These are phyloP conservation scores for Condylostoma magnum DNA, from an alignment of 169 alveolate genomes.

Conservation along the genomic window DNA sequence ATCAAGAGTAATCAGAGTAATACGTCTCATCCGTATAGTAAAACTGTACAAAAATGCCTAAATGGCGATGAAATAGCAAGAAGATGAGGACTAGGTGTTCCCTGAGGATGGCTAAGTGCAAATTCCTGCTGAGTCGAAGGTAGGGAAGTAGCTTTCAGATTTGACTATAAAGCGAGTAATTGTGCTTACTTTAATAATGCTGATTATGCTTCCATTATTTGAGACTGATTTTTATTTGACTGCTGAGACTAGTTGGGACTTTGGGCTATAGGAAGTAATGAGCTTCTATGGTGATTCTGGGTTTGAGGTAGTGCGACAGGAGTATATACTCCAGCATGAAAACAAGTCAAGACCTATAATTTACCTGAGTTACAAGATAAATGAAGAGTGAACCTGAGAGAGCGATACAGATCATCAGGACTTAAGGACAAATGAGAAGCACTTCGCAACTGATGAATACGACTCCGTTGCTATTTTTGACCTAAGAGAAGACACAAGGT, in stretches of 20 bases:
- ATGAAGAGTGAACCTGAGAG: not conserved
- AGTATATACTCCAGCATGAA: not conserved
- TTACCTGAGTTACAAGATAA: not conserved
- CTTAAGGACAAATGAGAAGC: constrained; percentile 39
- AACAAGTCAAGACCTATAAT: not conserved
- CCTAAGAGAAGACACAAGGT: constrained; percentile 30
- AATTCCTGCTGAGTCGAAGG: constrained; percentile 34
- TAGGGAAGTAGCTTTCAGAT: constrained; percentile 54
- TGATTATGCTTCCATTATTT: constrained; percentile 40
- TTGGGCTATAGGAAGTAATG: not conserved
- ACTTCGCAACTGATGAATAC: not conserved
- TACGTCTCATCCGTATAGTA: constrained; percentile 50
- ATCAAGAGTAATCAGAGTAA: constrained; percentile 42
- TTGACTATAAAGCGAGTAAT: constrained; percentile 54
- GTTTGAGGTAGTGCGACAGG: not conserved
- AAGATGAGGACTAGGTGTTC: not conserved
- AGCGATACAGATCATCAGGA: not conserved
- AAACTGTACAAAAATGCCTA: constrained; percentile 41
- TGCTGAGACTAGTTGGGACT: constrained; percentile 10
- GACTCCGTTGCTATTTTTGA: constrained; percentile 36
- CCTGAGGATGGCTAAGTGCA: not conserved
- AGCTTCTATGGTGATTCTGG: not conserved
- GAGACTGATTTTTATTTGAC: not conserved
- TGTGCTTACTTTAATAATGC: constrained; percentile 32
- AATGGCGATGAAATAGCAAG: constrained; percentile 5